Percentiles rank a stretch among this genome's conserved stretches.
phyloP scores from a whole-genome alignment of 441 rosid genomes.

The Pelargonium cotyledonis region DNA sequence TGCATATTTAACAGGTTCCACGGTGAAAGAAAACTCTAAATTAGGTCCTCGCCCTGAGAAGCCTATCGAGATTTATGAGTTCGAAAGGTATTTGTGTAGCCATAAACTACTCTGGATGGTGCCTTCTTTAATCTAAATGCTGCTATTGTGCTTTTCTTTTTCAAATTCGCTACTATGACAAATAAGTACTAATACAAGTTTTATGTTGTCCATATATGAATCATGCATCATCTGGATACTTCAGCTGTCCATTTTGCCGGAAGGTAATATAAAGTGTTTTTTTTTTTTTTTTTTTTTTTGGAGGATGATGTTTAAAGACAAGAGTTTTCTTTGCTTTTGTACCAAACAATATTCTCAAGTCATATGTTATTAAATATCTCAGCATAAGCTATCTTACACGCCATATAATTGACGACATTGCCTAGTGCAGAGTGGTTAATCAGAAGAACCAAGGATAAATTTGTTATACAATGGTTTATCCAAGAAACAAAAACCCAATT shows the following conservation, averaged over 20 bases:
- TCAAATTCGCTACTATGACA: constrained; percentile 13
- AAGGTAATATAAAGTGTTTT: constrained; percentile 59
- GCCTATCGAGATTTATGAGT: constrained; percentile 90
- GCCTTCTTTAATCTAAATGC: constrained; percentile 6
- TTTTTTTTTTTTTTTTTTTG: not conserved
- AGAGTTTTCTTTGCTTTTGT: not conserved
- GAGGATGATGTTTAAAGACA: not conserved
- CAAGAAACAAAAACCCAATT: not conserved
- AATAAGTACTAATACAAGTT: constrained; percentile 20
- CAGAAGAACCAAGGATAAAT: not conserved
- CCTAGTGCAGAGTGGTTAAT: not conserved
- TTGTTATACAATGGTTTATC: not conserved
- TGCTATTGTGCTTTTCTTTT: constrained; percentile 6
- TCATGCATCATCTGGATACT: constrained; percentile 23
- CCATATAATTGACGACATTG: not conserved
- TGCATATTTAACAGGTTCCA: constrained; percentile 42
- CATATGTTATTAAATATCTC: not conserved
- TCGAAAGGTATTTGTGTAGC: constrained; percentile 58
- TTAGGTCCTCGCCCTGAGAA: constrained; percentile 84
- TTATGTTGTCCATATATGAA: constrained; percentile 22
- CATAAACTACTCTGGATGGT: constrained; percentile 2
- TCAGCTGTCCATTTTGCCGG: constrained; percentile 93
- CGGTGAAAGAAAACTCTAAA: constrained; percentile 68
- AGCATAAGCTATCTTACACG: not conserved
- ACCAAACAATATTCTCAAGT: not conserved